Conservation (phyloP, 2,329 filamentous ascomycete species). For the Aureobasidium leucospermi region DNA sequence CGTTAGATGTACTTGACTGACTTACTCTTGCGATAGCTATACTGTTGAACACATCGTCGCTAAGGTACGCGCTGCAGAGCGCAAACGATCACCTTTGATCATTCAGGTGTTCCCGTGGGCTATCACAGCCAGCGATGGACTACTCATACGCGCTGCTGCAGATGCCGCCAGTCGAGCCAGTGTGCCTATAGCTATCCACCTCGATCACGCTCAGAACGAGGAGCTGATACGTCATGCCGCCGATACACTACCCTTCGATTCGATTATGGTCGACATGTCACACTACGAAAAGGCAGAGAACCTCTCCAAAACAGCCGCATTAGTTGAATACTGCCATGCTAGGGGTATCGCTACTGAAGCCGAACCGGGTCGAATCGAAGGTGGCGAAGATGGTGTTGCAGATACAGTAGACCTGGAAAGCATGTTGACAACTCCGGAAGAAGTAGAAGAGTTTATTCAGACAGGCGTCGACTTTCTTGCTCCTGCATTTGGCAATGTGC, state of each 20-base stretch:
- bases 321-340: slow-evolving; percentile 24
- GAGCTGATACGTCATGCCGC: slow-evolving; percentile 21
- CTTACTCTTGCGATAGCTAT: background rate
- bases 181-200: slow-evolving; percentile 24
- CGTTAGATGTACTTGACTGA: background rate
- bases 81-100: slow-evolving; percentile 22
- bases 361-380: slow-evolving; percentile 27
- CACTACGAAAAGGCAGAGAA: slow-evolving; percentile 28
- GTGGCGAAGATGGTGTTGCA: slow-evolving; percentile 27
- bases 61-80: slow-evolving; percentile 24
- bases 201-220: slow-evolving; percentile 25
- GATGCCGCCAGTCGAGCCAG: slow-evolving; percentile 20
- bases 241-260: slow-evolving; percentile 22
- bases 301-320: slow-evolving; percentile 22
- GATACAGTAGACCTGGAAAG: slow-evolving; percentile 24
- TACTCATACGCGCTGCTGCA: slow-evolving; percentile 22
- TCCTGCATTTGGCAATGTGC: slow-evolving; percentile 27
- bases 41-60: slow-evolving; percentile 25
- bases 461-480: slow-evolving; percentile 27
- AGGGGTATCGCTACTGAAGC: slow-evolving; percentile 27
- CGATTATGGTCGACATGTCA: slow-evolving; percentile 30
- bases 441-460: slow-evolving; percentile 24
- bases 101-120: slow-evolving; percentile 26
- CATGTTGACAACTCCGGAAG: slow-evolving; percentile 24
- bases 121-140: slow-evolving; percentile 21